Evolutionary conservation across 73 alveolate genomes (phyloP).

Genomic region (Uronychia binucleata): DNA sequence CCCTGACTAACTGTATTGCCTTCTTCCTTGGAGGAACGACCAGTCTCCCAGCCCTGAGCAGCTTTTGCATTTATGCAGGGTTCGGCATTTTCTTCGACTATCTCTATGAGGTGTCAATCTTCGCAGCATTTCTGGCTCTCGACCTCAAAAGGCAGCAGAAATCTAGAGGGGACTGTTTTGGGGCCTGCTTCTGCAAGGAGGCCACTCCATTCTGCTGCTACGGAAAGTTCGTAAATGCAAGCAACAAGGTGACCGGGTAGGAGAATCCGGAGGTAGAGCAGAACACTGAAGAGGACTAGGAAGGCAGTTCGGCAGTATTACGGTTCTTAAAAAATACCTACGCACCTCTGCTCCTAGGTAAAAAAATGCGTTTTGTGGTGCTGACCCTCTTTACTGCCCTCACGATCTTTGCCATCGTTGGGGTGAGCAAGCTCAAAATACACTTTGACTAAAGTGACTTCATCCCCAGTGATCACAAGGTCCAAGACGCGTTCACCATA

Average conservation of each 20-base stretch:
- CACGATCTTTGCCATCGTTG: neutral
- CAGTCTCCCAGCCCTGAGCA: constrained; percentile 45
- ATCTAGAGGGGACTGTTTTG: neutral
- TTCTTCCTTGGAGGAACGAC: constrained; percentile 58
- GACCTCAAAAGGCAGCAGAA: constrained; percentile 5
- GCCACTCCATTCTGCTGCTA: neutral
- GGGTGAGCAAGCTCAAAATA: neutral
- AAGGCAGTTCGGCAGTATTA: neutral
- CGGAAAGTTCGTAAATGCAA: neutral
- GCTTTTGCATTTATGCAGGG: constrained; percentile 59
- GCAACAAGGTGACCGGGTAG: neutral
- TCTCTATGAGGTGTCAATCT: constrained; percentile 23
- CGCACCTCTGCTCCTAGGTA: neutral
- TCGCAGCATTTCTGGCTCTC: constrained; percentile 33
- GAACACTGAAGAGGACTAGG: neutral
- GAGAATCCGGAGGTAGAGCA: neutral
- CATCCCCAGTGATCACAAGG: neutral
- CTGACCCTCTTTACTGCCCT: neutral
- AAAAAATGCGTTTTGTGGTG: neutral
- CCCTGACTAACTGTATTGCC: constrained; percentile 55
- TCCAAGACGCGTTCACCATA: constrained; percentile 2
- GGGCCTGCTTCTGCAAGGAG: neutral
- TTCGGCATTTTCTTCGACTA: constrained; percentile 45
- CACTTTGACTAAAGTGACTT: neutral
- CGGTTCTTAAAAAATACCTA: neutral